These are phyloP conservation scores for Tuber indicum DNA, from an alignment of 495 filamentous ascomycete species.

Conservation along the genomic window DNA sequence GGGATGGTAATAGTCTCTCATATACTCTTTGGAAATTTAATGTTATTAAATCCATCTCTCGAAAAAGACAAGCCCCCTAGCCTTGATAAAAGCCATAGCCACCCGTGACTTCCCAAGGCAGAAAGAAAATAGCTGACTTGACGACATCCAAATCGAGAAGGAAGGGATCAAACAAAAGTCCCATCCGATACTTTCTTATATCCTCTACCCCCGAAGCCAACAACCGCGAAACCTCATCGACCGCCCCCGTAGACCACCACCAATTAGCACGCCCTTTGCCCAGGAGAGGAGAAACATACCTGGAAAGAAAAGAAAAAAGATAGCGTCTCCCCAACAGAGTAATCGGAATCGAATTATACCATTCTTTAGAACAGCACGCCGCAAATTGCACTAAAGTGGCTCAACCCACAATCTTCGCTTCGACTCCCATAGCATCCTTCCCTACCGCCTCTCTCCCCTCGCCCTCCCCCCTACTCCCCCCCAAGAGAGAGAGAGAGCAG, in stretches of 20 bases:
- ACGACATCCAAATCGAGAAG: background rate
- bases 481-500: conserved; percentile 44
- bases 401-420: conserved; percentile 85
- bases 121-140: background rate
- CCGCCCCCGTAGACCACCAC: background rate
- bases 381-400: conserved; percentile 99
- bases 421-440: conserved; percentile 55
- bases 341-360: conserved; percentile 99
- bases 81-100: background rate
- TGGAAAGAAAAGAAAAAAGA: conserved; percentile 53
- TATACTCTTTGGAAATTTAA: background rate
- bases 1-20: background rate
- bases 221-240: background rate
- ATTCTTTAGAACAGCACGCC: conserved; percentile 59
- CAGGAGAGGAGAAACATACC: conserved; percentile 47
- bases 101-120: background rate
- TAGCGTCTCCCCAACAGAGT: conserved; percentile 77
- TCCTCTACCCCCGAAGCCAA: background rate
- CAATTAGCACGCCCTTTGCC: conserved; percentile 18
- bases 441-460: conserved; percentile 56
- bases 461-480: conserved; percentile 40
- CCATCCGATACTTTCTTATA: background rate
- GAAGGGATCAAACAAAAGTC: background rate
- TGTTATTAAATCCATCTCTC: background rate
- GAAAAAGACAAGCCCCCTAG: background rate